Conservation (phyloP, 2,329 filamentous ascomycete species). For the Rachicladosporium sp. region DNA sequence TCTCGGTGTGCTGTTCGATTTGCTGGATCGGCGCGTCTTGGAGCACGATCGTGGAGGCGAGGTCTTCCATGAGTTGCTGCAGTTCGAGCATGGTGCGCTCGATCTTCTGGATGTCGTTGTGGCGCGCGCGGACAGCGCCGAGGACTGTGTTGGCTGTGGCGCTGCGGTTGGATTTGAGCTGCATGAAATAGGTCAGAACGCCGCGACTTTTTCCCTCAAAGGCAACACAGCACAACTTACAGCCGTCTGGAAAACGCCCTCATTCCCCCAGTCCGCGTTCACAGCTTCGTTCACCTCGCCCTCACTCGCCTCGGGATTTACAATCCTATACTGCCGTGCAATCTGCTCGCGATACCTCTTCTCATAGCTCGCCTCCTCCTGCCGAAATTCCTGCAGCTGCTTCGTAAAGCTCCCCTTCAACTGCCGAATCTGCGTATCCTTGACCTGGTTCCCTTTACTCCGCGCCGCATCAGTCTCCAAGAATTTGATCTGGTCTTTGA, state of each 20-base stretch:
- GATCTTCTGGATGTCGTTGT: conserved; percentile 73
- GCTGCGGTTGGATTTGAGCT: conserved; percentile 65
- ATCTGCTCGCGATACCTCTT: conserved; percentile 66
- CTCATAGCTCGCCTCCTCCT: conserved; percentile 59
- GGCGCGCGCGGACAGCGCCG: conserved; percentile 66
- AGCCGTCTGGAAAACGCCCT: conserved; percentile 72
- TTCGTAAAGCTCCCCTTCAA: conserved; percentile 62
- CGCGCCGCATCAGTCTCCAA: conserved; percentile 59
- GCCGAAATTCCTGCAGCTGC: conserved; percentile 57
- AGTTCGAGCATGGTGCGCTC: conserved; percentile 63
- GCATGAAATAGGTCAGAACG: conserved; percentile 6
- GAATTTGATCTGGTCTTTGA: conserved; percentile 67
- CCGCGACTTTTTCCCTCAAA: neutral
- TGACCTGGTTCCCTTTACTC: conserved; percentile 51
- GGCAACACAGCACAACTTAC: conserved; percentile 39
- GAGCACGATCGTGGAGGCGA: conserved; percentile 60
- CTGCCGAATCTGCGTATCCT: conserved; percentile 56
- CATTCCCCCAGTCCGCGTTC: conserved; percentile 60
- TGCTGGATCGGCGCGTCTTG: conserved; percentile 54
- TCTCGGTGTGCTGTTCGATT: conserved; percentile 52
- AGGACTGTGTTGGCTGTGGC: conserved; percentile 62
- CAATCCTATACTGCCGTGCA: conserved; percentile 66
- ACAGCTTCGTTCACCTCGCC: conserved; percentile 57
- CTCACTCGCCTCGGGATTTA: conserved; percentile 57
- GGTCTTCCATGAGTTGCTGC: conserved; percentile 57